A percentile compares a stretch with the other conserved stretches of the same genome.
Evolutionary conservation across 768 basidiomycete species (phyloP).

Genomic region (Naganishia friedmannii): DNA sequence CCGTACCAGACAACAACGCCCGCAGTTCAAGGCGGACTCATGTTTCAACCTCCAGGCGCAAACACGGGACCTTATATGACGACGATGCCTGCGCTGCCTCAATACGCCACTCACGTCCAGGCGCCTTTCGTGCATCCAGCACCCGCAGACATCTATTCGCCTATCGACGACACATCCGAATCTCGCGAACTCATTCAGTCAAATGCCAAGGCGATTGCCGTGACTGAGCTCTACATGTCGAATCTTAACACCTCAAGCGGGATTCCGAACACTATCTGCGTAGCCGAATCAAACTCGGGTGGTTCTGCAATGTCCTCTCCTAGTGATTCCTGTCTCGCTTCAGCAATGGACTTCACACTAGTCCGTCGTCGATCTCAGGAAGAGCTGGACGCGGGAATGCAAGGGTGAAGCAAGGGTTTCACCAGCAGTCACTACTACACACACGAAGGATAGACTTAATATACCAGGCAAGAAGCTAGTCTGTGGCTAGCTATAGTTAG

Average conservation of each 20-base stretch:
- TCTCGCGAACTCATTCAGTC: not conserved
- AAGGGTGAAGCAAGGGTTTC: not conserved
- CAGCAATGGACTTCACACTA: slow-evolving; percentile 27
- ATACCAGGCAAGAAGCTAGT: not conserved
- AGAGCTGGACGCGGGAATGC: slow-evolving; percentile 5
- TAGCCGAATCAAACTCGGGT: not conserved
- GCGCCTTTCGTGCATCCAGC: not conserved
- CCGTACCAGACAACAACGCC: slow-evolving; percentile 2
- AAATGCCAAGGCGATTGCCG: not conserved
- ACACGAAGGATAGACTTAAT: not conserved
- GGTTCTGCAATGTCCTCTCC: not conserved
- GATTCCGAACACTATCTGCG: not conserved
- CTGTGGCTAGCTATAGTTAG: not conserved
- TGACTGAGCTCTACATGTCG: not conserved
- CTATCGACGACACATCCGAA: too few species aligned
- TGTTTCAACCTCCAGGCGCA: not conserved
- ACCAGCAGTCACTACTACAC: not conserved
- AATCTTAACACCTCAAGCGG: not conserved
- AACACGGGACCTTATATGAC: not conserved
- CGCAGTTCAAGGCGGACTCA: not conserved
- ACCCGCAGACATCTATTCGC: not conserved
- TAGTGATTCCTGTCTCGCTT: slow-evolving; percentile 23
- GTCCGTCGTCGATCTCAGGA: slow-evolving; percentile 22
- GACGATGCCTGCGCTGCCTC: not conserved
- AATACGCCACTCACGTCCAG: not conserved